Conservation (phyloP, 305 asterid genomes). For the Fraxinus xanthoxyloides region DNA sequence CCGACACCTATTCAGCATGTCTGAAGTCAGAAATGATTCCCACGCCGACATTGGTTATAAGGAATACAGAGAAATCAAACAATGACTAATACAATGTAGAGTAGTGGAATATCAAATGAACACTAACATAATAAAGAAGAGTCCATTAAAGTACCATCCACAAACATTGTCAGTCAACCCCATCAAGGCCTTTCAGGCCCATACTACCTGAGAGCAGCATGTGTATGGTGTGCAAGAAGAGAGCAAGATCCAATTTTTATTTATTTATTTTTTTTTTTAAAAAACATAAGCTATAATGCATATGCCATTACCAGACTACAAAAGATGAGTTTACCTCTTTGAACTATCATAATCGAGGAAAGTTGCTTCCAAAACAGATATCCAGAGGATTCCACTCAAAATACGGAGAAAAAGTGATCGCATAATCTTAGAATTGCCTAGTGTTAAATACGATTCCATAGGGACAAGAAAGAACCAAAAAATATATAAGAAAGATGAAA, state of each 20-base stretch:
- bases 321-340: constrained; percentile 12
- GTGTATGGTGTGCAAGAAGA: not conserved
- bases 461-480: constrained; percentile 6
- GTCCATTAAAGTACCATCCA: not conserved
- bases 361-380: not conserved
- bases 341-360: constrained; percentile 4
- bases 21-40: constrained; percentile 26
- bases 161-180: not conserved
- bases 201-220: not conserved
- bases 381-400: not conserved
- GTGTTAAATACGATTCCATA: constrained; percentile 13
- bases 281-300: not conserved
- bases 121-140: not conserved
- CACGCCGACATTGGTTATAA: constrained; percentile 3
- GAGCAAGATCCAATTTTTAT: constrained; percentile 6
- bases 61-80: constrained; percentile 13
- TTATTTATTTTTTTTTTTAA: no score
- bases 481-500: not conserved
- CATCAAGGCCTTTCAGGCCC: not conserved
- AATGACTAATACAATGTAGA: constrained; percentile 11
- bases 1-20: constrained; percentile 63
- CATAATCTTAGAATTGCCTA: not conserved
- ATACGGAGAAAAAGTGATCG: not conserved
- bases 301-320: not conserved
- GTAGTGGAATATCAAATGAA: constrained; percentile 21